phyloP scores from a whole-genome alignment of 2,329 filamentous ascomycete genomes.

The Monascus ruber region DNA sequence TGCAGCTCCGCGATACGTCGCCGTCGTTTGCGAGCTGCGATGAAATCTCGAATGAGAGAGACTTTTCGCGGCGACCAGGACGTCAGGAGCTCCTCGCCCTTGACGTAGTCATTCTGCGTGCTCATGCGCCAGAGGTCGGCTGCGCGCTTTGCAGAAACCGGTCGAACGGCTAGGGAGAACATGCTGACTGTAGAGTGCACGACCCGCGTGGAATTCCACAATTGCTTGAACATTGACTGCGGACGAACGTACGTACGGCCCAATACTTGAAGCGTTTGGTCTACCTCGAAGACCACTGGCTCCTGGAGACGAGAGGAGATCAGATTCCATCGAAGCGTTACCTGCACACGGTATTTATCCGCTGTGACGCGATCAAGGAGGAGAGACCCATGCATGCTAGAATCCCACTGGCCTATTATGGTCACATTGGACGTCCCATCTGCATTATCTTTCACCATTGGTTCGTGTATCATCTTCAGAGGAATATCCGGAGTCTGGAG shows the following conservation, averaged over 20 bases:
- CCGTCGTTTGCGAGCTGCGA: conserved; percentile 61
- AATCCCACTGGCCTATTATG: conserved; percentile 91
- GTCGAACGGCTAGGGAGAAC: conserved; percentile 76
- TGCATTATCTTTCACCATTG: conserved; percentile 69
- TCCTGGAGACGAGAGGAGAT: conserved; percentile 72
- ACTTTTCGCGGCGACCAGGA: conserved; percentile 85
- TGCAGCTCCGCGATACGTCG: conserved; percentile 70
- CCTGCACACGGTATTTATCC: conserved; percentile 86
- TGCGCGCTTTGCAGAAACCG: conserved; percentile 78
- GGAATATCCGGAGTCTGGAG: conserved; percentile 61
- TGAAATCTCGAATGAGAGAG: conserved; percentile 80
- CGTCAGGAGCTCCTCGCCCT: conserved; percentile 77
- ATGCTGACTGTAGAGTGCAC: conserved; percentile 79
- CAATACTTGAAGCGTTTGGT: conserved; percentile 71
- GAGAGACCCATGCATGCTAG: conserved; percentile 81
- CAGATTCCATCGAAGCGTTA: conserved; percentile 78
- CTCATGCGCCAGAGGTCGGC: conserved; percentile 95
- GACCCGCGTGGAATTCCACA: conserved; percentile 76
- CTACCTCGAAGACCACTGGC: conserved; percentile 75
- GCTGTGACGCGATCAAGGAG: conserved; percentile 84
- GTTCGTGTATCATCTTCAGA: conserved; percentile 65
- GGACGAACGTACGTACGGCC: conserved; percentile 76
- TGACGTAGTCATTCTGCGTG: conserved; percentile 88
- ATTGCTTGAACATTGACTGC: conserved; percentile 71
- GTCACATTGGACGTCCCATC: conserved; percentile 84